A percentile compares a stretch with the other conserved stretches of the same genome.
Evolutionary conservation across 306 rosid genomes (phyloP).

Genomic region (Malus fusca): DNA sequence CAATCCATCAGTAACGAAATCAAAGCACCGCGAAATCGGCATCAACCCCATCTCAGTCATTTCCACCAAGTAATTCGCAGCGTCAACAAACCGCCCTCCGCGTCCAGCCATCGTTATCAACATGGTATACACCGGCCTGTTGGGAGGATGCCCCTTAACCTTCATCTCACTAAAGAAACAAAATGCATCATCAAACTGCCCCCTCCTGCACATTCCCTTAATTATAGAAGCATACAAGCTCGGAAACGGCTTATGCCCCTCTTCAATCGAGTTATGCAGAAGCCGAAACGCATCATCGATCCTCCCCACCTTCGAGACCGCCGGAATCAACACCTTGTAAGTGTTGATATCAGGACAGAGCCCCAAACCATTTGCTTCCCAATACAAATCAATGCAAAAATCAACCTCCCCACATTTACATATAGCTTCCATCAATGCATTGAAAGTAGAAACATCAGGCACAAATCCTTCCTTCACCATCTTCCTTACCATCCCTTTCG

Average conservation of each 20-base stretch:
- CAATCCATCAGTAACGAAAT: slow-evolving; percentile 84
- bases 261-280: slow-evolving; percentile 55
- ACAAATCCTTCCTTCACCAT: slow-evolving; percentile 56
- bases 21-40: slow-evolving; percentile 71
- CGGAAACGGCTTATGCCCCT: slow-evolving; percentile 67
- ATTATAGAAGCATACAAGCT: slow-evolving; percentile 70
- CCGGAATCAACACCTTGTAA: slow-evolving; percentile 67
- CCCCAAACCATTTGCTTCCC: slow-evolving; percentile 51
- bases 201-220: slow-evolving; percentile 72
- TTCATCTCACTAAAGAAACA: slow-evolving; percentile 91
- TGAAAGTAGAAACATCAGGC: slow-evolving; percentile 70
- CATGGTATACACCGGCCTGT: slow-evolving; percentile 85
- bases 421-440: slow-evolving; percentile 44
- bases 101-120: slow-evolving; percentile 84
- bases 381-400: slow-evolving; percentile 50
- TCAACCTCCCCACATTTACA: slow-evolving; percentile 55
- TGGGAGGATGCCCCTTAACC: slow-evolving; percentile 81
- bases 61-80: slow-evolving; percentile 71
- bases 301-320: slow-evolving; percentile 46
- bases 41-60: slow-evolving; percentile 79
- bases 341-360: slow-evolving; percentile 66
- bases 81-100: slow-evolving; percentile 72
- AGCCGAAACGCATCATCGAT: slow-evolving; percentile 68
- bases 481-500: slow-evolving; percentile 64
- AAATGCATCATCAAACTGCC: slow-evolving; percentile 83